Percentiles rank a stretch among this genome's conserved stretches.
Evolutionary conservation across 129 eudicot genomes (phyloP).

Genomic region (Erigeron canadensis): DNA sequence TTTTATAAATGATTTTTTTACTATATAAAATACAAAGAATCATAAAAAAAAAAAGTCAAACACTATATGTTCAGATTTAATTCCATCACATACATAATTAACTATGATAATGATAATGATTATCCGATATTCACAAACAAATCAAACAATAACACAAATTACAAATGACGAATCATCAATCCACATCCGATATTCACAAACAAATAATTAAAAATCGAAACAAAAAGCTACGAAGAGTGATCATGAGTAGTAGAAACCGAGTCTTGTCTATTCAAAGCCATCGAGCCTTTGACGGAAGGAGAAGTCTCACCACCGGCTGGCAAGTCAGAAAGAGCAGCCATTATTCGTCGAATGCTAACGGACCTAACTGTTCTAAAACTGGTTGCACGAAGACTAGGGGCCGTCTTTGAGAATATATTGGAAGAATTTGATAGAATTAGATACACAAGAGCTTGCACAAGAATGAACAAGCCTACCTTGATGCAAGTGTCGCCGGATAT

Average conservation of each 20-base stretch:
- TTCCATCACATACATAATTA: not conserved
- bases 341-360: constrained; percentile 54
- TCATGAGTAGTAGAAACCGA: constrained; percentile 23
- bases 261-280: constrained; percentile 32
- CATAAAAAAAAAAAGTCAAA: constrained; percentile 15
- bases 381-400: constrained; percentile 44
- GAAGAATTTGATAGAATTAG: constrained; percentile 62
- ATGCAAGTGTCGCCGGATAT: constrained; percentile 33
- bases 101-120: not conserved
- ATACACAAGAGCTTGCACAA: constrained; percentile 64
- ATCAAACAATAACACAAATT: not conserved
- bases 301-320: constrained; percentile 51
- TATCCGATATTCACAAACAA: constrained; percentile 3
- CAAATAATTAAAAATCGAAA: constrained; percentile 11
- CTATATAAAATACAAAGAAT: not conserved
- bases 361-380: constrained; percentile 53
- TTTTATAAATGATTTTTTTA: not conserved
- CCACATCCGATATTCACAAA: constrained; percentile 24
- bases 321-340: constrained; percentile 55
- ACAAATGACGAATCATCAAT: constrained; percentile 4
- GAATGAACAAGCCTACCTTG: constrained; percentile 49
- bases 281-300: constrained; percentile 36
- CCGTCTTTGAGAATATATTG: constrained; percentile 52
- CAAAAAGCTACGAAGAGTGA: constrained; percentile 25
- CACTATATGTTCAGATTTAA: constrained; percentile 17